Evolutionary conservation across 352 stramenopile genomes (phyloP), one percentile per base, ranked within the genome.

Genomic region (Phytophthora vignae): DNA sequence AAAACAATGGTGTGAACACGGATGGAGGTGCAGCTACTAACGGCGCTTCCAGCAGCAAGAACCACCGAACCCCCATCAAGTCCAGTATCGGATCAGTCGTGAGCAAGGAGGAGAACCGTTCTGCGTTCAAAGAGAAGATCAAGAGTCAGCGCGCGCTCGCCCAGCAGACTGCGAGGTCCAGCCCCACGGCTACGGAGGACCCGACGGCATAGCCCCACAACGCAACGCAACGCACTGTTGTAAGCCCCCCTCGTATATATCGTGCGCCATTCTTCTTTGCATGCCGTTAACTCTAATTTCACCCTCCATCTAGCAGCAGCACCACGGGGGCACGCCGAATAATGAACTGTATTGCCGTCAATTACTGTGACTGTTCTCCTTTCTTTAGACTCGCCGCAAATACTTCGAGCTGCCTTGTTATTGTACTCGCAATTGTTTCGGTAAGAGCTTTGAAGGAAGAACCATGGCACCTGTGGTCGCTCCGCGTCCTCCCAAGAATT

Each of bases 101-200:
- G 27, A 67, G 40, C 25, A 86, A 84, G 70, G 53, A 75, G n/a
- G 60, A 78, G 31, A 82, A 70, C 17, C 74, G 71, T 29, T 56
- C 72, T 36, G 83, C 78, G 55, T 84, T 85, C 52, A 55, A 71
- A 17, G 68, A 85, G n/a, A 73, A 87, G 14, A 5, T 61, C 25
- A 86, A 87, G 61, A 54, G 38, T 4, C 85, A 85, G 52, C 46
- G 42, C 19, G 60, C 21, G 38, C n/a, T 55, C 48, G 71, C 52
- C 22, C 69, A 67, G 22, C 19, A 70, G 11, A 31, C 46, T 55
- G n/a, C 50, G 21, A 25, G 64, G 10, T 48, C 58, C 25, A 69
- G 29, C 44, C 38, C 38, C 6, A 36, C 49, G 19, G 29, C 31
- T 55, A 57, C 14, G 21, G 33, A 40, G n/a, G 54, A 76, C 11